A percentile compares a stretch with the other conserved stretches of the same genome.
Evolutionary conservation across 2,329 filamentous ascomycete species (phyloP).

Genomic region (Alternaria triticimaculans): DNA sequence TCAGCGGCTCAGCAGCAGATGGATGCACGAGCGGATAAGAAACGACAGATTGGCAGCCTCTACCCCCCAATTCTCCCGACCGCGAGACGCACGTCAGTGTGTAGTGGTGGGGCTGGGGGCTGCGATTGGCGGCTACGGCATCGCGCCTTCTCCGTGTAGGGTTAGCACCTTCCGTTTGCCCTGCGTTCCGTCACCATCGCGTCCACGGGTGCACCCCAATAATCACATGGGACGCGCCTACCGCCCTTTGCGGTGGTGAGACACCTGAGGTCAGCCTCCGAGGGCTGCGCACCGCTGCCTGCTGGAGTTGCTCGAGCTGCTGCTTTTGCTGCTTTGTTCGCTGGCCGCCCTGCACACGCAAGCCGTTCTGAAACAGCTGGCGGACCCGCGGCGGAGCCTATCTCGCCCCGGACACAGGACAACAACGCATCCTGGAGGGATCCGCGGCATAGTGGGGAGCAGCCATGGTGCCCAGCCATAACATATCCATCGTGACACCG

Average conservation of each 20-base stretch:
- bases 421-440: constrained; percentile 3
- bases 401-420: neutral
- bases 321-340: constrained; percentile 2
- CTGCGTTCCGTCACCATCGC: constrained; percentile 11
- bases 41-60: neutral
- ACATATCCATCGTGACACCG: constrained; percentile 28
- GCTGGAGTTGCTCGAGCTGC: neutral
- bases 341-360: neutral
- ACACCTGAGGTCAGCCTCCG: neutral
- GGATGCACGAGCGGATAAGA: neutral
- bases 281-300: neutral
- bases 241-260: constrained; percentile 4
- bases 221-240: constrained; percentile 18
- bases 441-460: constrained; percentile 11
- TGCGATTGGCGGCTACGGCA: constrained; percentile 4
- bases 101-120: constrained; percentile 2
- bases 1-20: constrained; percentile 5
- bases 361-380: neutral
- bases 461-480: constrained; percentile 17
- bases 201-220: constrained; percentile 1
- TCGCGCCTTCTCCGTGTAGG: neutral
- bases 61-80: neutral
- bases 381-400: neutral
- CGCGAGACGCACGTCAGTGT: constrained; percentile 1
- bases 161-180: constrained; percentile 5